phyloP scores from a whole-genome alignment of 176 grass and related monocot species.

The Elaeis guineensis region DNA sequence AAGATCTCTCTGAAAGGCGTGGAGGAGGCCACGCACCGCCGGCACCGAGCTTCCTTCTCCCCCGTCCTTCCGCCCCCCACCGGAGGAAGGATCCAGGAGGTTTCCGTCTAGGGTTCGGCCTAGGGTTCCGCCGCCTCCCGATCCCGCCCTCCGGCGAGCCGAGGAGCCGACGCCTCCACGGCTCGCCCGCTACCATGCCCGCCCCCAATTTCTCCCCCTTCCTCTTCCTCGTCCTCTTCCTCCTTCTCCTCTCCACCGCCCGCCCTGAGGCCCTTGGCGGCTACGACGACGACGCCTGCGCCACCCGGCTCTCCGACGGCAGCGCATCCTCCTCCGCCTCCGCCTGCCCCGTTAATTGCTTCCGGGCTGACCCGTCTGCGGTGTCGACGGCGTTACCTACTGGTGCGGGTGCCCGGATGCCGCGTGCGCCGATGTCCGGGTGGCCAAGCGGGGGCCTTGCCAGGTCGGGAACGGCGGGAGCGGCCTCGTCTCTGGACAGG shows the following conservation, averaged over 20 bases:
- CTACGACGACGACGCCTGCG: not conserved
- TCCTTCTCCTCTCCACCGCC: not conserved
- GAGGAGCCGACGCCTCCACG: not conserved
- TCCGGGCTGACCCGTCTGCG: constrained; percentile 7
- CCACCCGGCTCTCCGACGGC: not conserved
- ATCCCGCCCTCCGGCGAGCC: not conserved
- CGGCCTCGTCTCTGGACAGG: constrained; percentile 13
- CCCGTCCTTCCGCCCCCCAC: no score
- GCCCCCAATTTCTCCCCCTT: not conserved
- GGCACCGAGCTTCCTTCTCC: no score
- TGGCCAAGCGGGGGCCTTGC: constrained; percentile 5
- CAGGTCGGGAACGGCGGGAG: constrained; percentile 7
- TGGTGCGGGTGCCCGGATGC: constrained; percentile 18
- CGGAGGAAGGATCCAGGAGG: no score
- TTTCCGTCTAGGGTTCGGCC: not conserved
- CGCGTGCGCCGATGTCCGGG: constrained; percentile 5
- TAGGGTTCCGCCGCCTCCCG: not conserved
- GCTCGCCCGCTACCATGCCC: not conserved
- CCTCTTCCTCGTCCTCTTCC: not conserved
- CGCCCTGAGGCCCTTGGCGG: not conserved
- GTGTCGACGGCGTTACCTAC: constrained; percentile 5
- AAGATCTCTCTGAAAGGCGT: no score
- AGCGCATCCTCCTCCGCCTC: not conserved
- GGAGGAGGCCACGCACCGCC: no score
- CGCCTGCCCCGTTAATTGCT: constrained; percentile 7